These are phyloP conservation scores for Pseudogymnoascus sp. DNA, from an alignment of 2,329 filamentous ascomycete species.

Conservation along the genomic window DNA sequence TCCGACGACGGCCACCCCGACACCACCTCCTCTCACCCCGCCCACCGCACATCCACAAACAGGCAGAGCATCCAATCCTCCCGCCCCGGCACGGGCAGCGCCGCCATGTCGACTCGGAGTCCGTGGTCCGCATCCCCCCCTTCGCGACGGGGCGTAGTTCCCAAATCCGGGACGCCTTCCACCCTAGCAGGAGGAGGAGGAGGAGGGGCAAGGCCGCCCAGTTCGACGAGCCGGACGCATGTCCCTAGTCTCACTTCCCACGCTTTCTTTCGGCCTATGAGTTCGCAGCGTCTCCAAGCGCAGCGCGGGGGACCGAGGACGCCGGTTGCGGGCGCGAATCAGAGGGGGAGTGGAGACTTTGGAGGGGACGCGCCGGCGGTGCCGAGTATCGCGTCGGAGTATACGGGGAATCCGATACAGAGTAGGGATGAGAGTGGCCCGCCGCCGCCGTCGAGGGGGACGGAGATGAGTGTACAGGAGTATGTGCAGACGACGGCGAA, in stretches of 20 bases:
- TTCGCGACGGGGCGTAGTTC: conserved; percentile 40
- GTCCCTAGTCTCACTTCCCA: conserved; percentile 82
- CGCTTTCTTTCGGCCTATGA: conserved; percentile 95
- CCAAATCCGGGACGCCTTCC: conserved; percentile 11
- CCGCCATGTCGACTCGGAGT: conserved; percentile 38
- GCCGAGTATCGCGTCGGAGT: conserved; percentile 40
- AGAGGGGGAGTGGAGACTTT: conserved; percentile 31
- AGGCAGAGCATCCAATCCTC: conserved; percentile 35
- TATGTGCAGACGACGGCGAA: conserved; percentile 44
- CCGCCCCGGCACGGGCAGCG: conserved; percentile 46
- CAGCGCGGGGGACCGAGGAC: conserved; percentile 58
- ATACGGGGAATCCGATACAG: conserved; percentile 48
- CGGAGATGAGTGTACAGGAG: conserved; percentile 69
- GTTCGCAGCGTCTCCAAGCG: conserved; percentile 85
- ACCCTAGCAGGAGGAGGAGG: conserved; percentile 19
- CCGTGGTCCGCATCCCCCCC: conserved; percentile 47
- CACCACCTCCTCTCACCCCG: conserved; percentile 31
- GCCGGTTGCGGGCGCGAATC: conserved; percentile 25
- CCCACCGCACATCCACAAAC: conserved; percentile 27
- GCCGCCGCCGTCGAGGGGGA: conserved; percentile 65
- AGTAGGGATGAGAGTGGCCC: conserved; percentile 43
- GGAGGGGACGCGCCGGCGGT: conserved; percentile 30
- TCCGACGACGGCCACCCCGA: conserved; percentile 41
- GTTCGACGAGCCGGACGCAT: conserved; percentile 71
- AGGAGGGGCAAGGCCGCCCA: conserved; percentile 47